Evolutionary conservation across 192 early-diverging fungal genomes (phyloP), one percentile per base, ranked within the genome.

Genomic region (Linnemannia schmuckeri): DNA sequence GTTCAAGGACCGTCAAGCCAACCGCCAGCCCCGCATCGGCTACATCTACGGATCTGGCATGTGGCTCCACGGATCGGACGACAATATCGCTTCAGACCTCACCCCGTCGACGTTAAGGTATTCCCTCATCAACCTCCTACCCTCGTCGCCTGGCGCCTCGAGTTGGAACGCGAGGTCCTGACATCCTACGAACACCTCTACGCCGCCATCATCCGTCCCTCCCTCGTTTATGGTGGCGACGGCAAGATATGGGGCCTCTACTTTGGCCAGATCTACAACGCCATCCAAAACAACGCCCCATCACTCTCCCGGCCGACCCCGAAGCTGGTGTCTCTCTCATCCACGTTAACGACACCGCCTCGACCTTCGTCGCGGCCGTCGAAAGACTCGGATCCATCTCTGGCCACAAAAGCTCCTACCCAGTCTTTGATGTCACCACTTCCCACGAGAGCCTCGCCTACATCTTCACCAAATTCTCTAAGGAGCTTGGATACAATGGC

Each of bases 331-430:
- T 73, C 47, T 30, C 40, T 27, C 38, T 83, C 35, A 71, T 89
- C 37, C 89, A 90, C 30, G 71, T 86, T 20, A 85, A 90, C 47
- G 89, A 90, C 74, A 68, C 82, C 5, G 89, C 84, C 6, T 82
- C 85, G 1, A 76, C 70, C 20, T 88, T 88, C 24, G 76, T 88
- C 15, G 69, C 68, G 6, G 80, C 76, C 2, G 82, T 80, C 44
- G 82, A 82, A 35, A 81, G 72, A n/a, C 46, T 77, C 0, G 76
- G 85, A 18, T 22, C 77, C 13, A 27, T 88, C 27, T 66, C 83
- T 30, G 82, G 80, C 12, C 79, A 75, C 47, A 83, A 78, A 61
- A 18, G 30, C 35, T 52, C 52, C 4, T 63, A 77, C 76, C 82
- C 82, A 0, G 74, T 85, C 35, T 90, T 88, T 76, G 81, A 85